A percentile compares a stretch with the other conserved stretches of the same genome.
Evolutionary conservation across 2,329 filamentous ascomycete species (phyloP).

Genomic region (Phoma sp.): DNA sequence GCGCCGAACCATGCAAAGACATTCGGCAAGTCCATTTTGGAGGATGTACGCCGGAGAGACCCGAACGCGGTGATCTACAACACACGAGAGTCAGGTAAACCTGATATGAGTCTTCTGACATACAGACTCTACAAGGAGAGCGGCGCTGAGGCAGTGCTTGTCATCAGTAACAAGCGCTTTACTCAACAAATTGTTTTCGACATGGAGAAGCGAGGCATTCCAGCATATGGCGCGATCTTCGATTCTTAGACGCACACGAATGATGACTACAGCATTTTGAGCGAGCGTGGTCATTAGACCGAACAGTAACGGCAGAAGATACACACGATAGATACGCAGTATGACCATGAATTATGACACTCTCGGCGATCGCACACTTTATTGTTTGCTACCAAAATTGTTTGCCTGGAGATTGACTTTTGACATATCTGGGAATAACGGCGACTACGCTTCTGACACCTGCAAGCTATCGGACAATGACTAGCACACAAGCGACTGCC

Average conservation of each 20-base stretch:
- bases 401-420: no score
- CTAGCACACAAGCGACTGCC: no score
- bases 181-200: slow-evolving; percentile 75
- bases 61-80: slow-evolving; percentile 72
- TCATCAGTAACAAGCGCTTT: slow-evolving; percentile 74
- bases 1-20: slow-evolving; percentile 68
- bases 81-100: slow-evolving; percentile 65
- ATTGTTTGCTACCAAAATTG: no score
- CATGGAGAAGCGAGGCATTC: slow-evolving; percentile 69
- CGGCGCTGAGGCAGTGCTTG: slow-evolving; percentile 70
- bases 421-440: no score
- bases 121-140: slow-evolving; percentile 60
- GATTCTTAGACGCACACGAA: slow-evolving; percentile 55
- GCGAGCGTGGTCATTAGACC: neutral
- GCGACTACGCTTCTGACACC: no score
- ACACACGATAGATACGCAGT: neutral
- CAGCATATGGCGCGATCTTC: slow-evolving; percentile 77
- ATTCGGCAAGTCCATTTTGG: slow-evolving; percentile 66
- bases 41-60: slow-evolving; percentile 65
- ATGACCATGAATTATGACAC: no score
- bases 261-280: slow-evolving; percentile 1
- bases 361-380: no score
- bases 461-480: no score
- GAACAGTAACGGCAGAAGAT: neutral
- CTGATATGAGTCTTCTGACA: slow-evolving; percentile 66